These are phyloP conservation scores for Dalbergia oliveri DNA, from an alignment of 306 rosid genomes.

Conservation along the genomic window DNA sequence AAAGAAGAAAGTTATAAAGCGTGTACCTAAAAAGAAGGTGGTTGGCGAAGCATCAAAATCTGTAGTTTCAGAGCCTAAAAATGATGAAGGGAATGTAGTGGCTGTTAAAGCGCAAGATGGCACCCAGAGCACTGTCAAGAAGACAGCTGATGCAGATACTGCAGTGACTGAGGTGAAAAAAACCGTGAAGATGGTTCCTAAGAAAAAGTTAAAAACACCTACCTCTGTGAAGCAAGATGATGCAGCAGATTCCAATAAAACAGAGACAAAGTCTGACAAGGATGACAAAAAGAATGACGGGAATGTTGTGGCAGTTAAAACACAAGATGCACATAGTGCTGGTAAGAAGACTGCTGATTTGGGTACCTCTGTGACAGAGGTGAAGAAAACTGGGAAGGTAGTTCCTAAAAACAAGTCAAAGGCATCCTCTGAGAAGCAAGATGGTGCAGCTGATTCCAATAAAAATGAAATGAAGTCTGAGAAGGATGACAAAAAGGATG, in stretches of 20 bases:
- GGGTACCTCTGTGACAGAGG: slow-evolving; percentile 48
- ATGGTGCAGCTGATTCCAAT: slow-evolving; percentile 46
- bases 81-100: slow-evolving; percentile 46
- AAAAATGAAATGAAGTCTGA: slow-evolving; percentile 61
- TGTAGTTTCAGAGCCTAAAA: slow-evolving; percentile 54
- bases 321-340: slow-evolving; percentile 50
- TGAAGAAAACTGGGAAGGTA: slow-evolving; percentile 53
- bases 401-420: slow-evolving; percentile 58
- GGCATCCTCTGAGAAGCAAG: slow-evolving; percentile 53
- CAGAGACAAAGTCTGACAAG: slow-evolving; percentile 54
- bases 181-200: slow-evolving; percentile 52
- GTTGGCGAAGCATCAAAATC: slow-evolving; percentile 55
- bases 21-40: slow-evolving; percentile 81
- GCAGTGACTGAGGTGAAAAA: slow-evolving; percentile 48
- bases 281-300: slow-evolving; percentile 56
- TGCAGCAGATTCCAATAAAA: slow-evolving; percentile 50
- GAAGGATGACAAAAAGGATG: slow-evolving; percentile 66
- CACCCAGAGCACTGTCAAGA: slow-evolving; percentile 51
- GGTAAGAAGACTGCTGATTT: slow-evolving; percentile 58
- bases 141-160: slow-evolving; percentile 55
- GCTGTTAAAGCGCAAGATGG: slow-evolving; percentile 49
- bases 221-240: slow-evolving; percentile 49
- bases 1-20: slow-evolving; percentile 87
- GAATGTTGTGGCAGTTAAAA: slow-evolving; percentile 48
- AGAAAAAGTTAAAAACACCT: slow-evolving; percentile 61